phyloP scores from a whole-genome alignment of 2,329 filamentous ascomycete genomes.

The Calonectria leucothoes region DNA sequence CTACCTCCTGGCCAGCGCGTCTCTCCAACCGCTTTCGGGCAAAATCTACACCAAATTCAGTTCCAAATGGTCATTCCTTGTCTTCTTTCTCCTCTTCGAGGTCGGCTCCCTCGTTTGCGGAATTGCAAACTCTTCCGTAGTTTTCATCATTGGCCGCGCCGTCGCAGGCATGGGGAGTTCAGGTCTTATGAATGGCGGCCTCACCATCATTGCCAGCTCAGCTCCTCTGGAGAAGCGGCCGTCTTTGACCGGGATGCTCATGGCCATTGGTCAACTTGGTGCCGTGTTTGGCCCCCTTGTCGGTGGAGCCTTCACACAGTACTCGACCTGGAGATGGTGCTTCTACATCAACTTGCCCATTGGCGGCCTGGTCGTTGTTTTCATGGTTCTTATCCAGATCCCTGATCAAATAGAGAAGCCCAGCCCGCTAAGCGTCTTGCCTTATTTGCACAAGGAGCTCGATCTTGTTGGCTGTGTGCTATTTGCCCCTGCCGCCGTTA shows the following conservation, averaged over 20 bases:
- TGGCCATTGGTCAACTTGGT: neutral
- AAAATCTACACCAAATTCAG: neutral
- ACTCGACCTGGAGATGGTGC: conserved; percentile 6
- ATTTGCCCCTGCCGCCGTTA: conserved; percentile 57
- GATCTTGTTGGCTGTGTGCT: conserved; percentile 51
- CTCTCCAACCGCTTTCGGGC: neutral
- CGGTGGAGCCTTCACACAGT: neutral
- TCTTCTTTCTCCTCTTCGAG: conserved; percentile 2
- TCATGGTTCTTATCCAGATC: neutral
- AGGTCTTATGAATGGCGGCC: neutral
- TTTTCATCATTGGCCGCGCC: conserved; percentile 5
- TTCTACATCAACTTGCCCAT: conserved; percentile 11
- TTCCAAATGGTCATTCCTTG: neutral
- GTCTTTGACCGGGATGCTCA: neutral
- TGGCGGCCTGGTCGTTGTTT: neutral
- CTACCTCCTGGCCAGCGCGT: neutral
- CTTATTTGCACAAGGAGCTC: neutral
- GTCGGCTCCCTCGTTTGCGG: neutral
- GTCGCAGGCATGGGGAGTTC: conserved; percentile 4
- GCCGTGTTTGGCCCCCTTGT: neutral
- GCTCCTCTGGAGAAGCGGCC: neutral
- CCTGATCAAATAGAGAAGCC: conserved; percentile 4
- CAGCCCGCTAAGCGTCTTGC: neutral
- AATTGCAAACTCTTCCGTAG: neutral
- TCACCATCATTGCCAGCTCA: neutral